Conservation (phyloP, 2,329 filamentous ascomycete genomes). For the Sclerotinia borealis region DNA sequence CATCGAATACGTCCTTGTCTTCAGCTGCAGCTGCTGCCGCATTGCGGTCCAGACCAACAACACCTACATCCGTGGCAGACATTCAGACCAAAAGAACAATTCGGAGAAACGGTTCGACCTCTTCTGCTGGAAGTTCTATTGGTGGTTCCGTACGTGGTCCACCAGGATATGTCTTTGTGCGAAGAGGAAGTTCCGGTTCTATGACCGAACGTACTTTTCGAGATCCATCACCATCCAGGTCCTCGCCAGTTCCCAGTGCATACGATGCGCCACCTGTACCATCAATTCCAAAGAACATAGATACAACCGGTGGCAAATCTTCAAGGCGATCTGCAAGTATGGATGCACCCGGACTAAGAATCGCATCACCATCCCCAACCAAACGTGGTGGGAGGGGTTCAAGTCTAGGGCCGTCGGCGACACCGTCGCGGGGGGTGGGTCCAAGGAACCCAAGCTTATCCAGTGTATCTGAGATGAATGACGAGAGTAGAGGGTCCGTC, state of each 20-base stretch:
- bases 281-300: slow-evolving; percentile 53
- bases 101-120: slow-evolving; percentile 65
- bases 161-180: slow-evolving; percentile 45
- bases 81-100: slow-evolving; percentile 83
- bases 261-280: slow-evolving; percentile 68
- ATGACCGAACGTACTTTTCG: slow-evolving; percentile 89
- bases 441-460: slow-evolving; percentile 26
- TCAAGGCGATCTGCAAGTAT: slow-evolving; percentile 34
- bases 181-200: slow-evolving; percentile 66
- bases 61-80: slow-evolving; percentile 72
- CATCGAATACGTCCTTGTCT: slow-evolving; percentile 63
- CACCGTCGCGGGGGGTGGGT: slow-evolving; percentile 20
- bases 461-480: slow-evolving; percentile 36
- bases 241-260: slow-evolving; percentile 34
- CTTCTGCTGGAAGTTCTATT: slow-evolving; percentile 54
- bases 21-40: slow-evolving; percentile 83
- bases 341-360: slow-evolving; percentile 32
- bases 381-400: slow-evolving; percentile 28
- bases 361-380: slow-evolving; percentile 30
- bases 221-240: slow-evolving; percentile 59
- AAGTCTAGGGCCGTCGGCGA: slow-evolving; percentile 25
- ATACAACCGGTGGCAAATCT: slow-evolving; percentile 23
- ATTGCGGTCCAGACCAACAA: slow-evolving; percentile 68
- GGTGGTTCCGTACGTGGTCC: slow-evolving; percentile 36
- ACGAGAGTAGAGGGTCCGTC: slow-evolving; percentile 39